Base-by-base conservation (phyloP, 1,139 yeast genomes). In the Kodamaea alishanica region DNA sequence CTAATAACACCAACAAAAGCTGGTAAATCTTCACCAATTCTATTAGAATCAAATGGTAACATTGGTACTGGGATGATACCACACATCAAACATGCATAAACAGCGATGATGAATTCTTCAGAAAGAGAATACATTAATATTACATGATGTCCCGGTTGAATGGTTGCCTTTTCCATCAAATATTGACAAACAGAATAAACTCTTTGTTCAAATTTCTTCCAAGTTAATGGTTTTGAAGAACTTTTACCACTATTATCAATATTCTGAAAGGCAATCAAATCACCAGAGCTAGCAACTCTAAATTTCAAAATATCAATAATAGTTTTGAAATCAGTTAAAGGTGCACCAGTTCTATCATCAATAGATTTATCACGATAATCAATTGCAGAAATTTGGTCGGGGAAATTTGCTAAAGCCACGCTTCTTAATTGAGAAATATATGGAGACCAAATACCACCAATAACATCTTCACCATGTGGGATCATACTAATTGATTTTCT, bases 371-470 rank as follows among this genome's bases (percentile, higher is more conserved):
- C 85, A 40, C 95, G 70, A 54, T 80, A 77, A 54, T 88, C 96
- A n/a, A 87, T 75, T 3, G 43, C 88, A 77, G 52, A 86, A 39
- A 76, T 77, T 56, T 92, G 98, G 44, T 61, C 60, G 0, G 73
- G 69, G 42, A 67, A 70, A 22, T 55, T 53, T 4, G 48, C 44
- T 25, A 71, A 65, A 2, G 85, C 72, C 8, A 73, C 65, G n/a
- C 68, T 61, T 43, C 95, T 66, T 28, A 77, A 57, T 28, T 70
- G 68, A 0, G 94, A 79, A 0, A 84, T 79, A 38, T 79, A 78
- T 0, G 80, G 81, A 2, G 92, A 81, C 96, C 96, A 88, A 9
- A 88, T 81, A 2, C 96, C 95, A 15, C 95, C 95, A 33, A 73
- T 67, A 2, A 81, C 71, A 58, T 87, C 95, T 45, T 81, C 86